Conservation (phyloP, 2,329 filamentous ascomycete species). For the Trichophyton benhamiae region DNA sequence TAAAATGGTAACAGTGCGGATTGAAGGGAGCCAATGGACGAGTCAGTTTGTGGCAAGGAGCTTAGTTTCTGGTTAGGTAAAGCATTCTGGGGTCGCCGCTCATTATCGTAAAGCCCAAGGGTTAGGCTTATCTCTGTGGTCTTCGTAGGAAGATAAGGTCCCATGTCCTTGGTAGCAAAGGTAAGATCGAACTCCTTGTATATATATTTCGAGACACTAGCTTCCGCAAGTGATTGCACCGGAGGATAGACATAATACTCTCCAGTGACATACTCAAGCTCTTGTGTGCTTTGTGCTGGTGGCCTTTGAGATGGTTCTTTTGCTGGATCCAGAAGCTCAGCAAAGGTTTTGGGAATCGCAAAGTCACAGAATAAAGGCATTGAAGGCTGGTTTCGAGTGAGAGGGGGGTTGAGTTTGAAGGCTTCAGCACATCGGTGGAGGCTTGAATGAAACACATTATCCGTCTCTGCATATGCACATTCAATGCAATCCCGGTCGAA, state of each 20-base stretch:
- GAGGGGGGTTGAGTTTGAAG: conserved; percentile 14
- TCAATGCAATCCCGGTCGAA: conserved; percentile 9
- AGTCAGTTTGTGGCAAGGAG: neutral
- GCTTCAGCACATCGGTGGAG: conserved; percentile 17
- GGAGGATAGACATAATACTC: conserved; percentile 27
- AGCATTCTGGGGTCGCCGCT: conserved; percentile 6
- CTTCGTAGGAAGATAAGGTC: conserved; percentile 21
- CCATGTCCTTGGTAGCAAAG: conserved; percentile 23
- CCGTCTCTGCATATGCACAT: conserved; percentile 4
- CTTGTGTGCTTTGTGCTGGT: neutral
- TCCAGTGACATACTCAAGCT: conserved; percentile 13
- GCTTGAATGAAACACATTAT: conserved; percentile 11
- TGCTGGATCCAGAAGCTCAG: neutral
- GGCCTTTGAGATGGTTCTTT: neutral
- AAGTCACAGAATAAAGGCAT: conserved; percentile 25
- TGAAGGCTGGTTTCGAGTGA: conserved; percentile 9
- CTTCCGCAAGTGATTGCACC: conserved; percentile 20
- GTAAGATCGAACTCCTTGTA: conserved; percentile 23
- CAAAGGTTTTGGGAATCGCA: conserved; percentile 17
- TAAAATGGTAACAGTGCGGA: conserved; percentile 27
- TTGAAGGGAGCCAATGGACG: conserved; percentile 11
- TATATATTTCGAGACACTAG: conserved; percentile 22
- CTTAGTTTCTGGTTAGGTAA: neutral
- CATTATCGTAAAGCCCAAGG: conserved; percentile 14
- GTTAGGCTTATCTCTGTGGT: conserved; percentile 24